phyloP scores from a whole-genome alignment of 1,139 yeast species.

The Magnusiomyces fungicola region DNA sequence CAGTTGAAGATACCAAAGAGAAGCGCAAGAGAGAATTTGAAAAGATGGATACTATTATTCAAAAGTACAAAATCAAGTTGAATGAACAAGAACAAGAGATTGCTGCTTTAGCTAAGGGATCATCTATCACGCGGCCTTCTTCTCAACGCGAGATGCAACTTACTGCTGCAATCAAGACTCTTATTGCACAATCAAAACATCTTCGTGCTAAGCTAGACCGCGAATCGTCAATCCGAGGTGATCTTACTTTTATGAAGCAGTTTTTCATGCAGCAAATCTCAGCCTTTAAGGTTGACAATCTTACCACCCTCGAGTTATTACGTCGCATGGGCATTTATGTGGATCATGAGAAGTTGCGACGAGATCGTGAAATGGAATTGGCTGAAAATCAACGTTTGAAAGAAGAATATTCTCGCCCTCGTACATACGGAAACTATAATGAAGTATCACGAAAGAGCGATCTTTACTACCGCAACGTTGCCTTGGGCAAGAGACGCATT shows the following conservation, averaged over 20 bases:
- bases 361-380: background rate
- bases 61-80: too few species aligned
- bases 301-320: conserved; percentile 40
- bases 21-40: conserved; percentile 6
- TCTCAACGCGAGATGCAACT: background rate
- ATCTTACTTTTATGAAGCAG: conserved; percentile 46
- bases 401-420: too few species aligned
- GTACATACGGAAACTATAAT: too few species aligned
- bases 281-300: conserved; percentile 37
- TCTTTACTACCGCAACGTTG: background rate
- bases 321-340: conserved; percentile 47
- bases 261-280: conserved; percentile 44
- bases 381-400: conserved; percentile 20
- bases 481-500: background rate
- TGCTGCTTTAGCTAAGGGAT: background rate
- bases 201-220: conserved; percentile 24
- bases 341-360: conserved; percentile 24
- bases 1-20: too few species aligned
- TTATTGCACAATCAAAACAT: conserved; percentile 21
- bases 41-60: conserved; percentile 5
- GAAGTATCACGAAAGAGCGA: too few species aligned
- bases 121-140: conserved; percentile 13
- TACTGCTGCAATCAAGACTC: conserved; percentile 12
- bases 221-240: conserved; percentile 36
- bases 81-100: conserved; percentile 23